A percentile compares a stretch with the other conserved stretches of the same genome.
Conservation (phyloP, 2,329 filamentous ascomycete genomes). For the Fusarium incarnatum region DNA sequence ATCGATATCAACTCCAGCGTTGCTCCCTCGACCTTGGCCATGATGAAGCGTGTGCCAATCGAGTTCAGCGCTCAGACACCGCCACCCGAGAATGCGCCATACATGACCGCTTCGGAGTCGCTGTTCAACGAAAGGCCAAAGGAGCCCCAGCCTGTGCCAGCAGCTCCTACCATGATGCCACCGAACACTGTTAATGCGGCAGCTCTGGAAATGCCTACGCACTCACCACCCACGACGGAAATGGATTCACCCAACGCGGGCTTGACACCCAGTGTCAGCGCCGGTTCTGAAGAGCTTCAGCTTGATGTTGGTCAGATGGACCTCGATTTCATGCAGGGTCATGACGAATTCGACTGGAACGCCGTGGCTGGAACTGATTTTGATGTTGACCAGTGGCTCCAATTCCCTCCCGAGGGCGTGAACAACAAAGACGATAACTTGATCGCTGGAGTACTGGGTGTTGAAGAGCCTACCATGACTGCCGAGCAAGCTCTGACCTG, state of each 20-base stretch:
- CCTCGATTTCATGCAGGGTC: constrained; percentile 60
- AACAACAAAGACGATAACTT: constrained; percentile 55
- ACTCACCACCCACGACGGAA: constrained; percentile 61
- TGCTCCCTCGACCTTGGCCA: constrained; percentile 49
- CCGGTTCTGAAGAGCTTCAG: constrained; percentile 56
- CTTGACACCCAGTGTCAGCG: constrained; percentile 60
- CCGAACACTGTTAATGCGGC: constrained; percentile 55
- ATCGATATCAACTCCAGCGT: constrained; percentile 70
- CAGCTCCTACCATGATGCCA: constrained; percentile 48
- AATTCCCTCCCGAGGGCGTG: constrained; percentile 65
- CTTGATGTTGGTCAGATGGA: constrained; percentile 55
- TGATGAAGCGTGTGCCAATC: constrained; percentile 53
- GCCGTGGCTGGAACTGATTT: constrained; percentile 64
- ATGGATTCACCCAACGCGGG: constrained; percentile 53
- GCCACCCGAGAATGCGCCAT: constrained; percentile 63
- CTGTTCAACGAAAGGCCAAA: constrained; percentile 52
- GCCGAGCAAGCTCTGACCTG: constrained; percentile 48
- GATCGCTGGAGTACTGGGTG: constrained; percentile 50
- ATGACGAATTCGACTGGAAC: constrained; percentile 67
- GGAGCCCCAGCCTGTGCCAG: constrained; percentile 27
- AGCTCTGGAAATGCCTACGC: constrained; percentile 51
- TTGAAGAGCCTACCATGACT: constrained; percentile 45
- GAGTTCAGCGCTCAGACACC: constrained; percentile 61
- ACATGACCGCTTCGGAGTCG: constrained; percentile 57
- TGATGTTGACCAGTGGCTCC: constrained; percentile 69